Percentiles rank a stretch among this genome's conserved stretches.
These are phyloP conservation scores for Candida broadrunensis DNA, from an alignment of 805 yeast species.

Conservation along the genomic window DNA sequence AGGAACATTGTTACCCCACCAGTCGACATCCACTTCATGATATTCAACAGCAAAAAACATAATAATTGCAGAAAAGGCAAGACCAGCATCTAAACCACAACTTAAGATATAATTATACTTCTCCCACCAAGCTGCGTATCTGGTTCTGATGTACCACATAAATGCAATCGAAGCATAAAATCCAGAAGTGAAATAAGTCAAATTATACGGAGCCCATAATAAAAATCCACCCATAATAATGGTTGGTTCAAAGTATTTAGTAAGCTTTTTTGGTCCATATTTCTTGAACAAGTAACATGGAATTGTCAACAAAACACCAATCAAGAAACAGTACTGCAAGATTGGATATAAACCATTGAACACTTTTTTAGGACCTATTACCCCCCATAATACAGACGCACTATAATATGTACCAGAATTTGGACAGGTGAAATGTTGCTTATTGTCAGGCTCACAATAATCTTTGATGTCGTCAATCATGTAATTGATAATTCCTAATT, in stretches of 20 bases:
- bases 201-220: slow-evolving; percentile 43
- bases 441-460: slow-evolving; percentile 17
- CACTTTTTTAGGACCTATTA: slow-evolving; percentile 51
- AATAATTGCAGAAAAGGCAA: slow-evolving; percentile 53
- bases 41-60: slow-evolving; percentile 52
- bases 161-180: slow-evolving; percentile 49
- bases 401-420: slow-evolving; percentile 37
- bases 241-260: slow-evolving; percentile 46
- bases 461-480: slow-evolving; percentile 13
- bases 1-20: slow-evolving; percentile 60
- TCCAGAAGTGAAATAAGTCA: slow-evolving; percentile 49
- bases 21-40: slow-evolving; percentile 37
- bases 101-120: slow-evolving; percentile 60
- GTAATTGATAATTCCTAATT: slow-evolving; percentile 20
- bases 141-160: slow-evolving; percentile 46
- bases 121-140: slow-evolving; percentile 56
- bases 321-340: slow-evolving; percentile 50
- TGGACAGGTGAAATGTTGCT: slow-evolving; percentile 24
- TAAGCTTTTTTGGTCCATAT: slow-evolving; percentile 10
- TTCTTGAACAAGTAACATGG: slow-evolving; percentile 15
- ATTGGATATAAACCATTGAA: slow-evolving; percentile 49
- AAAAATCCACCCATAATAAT: slow-evolving; percentile 45
- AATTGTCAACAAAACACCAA: slow-evolving; percentile 38
- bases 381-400: slow-evolving; percentile 48
- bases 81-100: slow-evolving; percentile 51